Evolutionary conservation across 2,329 filamentous ascomycete species (phyloP).

Genomic region (Pyrenophora teres): DNA sequence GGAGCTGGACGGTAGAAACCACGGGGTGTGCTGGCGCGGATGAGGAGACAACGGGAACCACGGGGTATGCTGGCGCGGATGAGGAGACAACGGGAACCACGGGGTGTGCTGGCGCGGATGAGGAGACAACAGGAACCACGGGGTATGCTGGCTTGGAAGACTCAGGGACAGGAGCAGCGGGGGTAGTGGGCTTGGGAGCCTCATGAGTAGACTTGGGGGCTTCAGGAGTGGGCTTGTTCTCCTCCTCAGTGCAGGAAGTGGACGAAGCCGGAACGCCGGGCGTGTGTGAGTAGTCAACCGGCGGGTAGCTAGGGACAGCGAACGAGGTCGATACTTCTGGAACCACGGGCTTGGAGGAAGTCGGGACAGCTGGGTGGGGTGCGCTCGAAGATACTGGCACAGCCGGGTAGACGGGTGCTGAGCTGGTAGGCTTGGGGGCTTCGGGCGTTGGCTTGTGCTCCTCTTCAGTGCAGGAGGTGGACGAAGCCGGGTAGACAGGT

Average conservation of each 20-base stretch:
- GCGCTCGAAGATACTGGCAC: constrained; percentile 23
- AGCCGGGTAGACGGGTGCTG: constrained; percentile 16
- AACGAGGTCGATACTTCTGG: background rate
- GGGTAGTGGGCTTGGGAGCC: background rate
- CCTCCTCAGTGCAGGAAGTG: constrained; percentile 75
- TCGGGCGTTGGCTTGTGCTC: constrained; percentile 9
- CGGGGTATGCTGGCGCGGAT: constrained; percentile 13
- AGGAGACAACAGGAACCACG: too few relatives aligned
- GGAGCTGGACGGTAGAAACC: constrained; percentile 1
- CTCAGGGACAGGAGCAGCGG: constrained; percentile 4
- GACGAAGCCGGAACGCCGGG: constrained; percentile 8
- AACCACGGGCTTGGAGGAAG: background rate
- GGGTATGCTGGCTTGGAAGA: constrained; percentile 9
- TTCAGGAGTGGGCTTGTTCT: constrained; percentile 43
- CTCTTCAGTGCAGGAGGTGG: constrained; percentile 10
- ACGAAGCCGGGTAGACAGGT: background rate
- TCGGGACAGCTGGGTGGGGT: constrained; percentile 25
- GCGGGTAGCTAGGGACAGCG: too few relatives aligned
- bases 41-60: too few relatives aligned
- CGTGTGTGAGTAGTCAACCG: background rate
- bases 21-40: constrained; percentile 13
- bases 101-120: constrained; percentile 13
- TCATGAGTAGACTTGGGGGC: background rate
- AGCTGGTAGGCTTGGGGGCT: constrained; percentile 2
- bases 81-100: too few relatives aligned